phyloP scores from a whole-genome alignment of 495 filamentous ascomycete genomes.

The Penicillium lagena region DNA sequence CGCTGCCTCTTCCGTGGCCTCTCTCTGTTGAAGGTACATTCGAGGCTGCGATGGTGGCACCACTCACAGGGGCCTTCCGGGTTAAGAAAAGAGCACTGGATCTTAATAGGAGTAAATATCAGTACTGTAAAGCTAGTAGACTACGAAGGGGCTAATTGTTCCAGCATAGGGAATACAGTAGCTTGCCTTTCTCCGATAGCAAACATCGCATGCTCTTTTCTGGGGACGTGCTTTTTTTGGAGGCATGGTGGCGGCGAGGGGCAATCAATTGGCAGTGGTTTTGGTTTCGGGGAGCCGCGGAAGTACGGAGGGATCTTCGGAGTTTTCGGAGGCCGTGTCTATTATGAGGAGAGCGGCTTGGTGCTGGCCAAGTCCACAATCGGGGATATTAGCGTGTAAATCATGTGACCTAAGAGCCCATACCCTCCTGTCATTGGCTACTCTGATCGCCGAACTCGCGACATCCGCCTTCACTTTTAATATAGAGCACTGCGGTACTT shows the following conservation, averaged over 20 bases:
- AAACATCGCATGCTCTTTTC: conserved; percentile 7
- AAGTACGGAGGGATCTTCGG: no score
- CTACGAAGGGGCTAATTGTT: background rate
- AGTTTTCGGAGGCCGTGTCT: no score
- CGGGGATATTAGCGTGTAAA: no score
- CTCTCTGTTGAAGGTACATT: conserved; percentile 12
- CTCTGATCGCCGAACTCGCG: no score
- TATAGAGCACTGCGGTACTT: no score
- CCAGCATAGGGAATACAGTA: background rate
- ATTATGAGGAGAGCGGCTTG: no score
- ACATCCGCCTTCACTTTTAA: no score
- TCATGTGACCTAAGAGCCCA: no score
- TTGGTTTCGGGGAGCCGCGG: no score
- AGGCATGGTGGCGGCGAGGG: background rate
- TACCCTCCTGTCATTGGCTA: no score
- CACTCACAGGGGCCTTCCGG: conserved; percentile 11
- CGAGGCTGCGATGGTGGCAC: conserved; percentile 5
- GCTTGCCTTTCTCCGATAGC: conserved; percentile 3
- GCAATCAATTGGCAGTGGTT: no score
- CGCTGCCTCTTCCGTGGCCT: conserved; percentile 8
- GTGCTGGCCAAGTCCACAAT: no score
- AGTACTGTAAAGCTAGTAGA: background rate
- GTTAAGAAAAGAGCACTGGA: conserved; percentile 3
- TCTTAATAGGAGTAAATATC: background rate
- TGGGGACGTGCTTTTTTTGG: background rate